These are phyloP conservation scores for Trichoderma semiorbis DNA, from an alignment of 2,329 filamentous ascomycete genomes.

Conservation along the genomic window DNA sequence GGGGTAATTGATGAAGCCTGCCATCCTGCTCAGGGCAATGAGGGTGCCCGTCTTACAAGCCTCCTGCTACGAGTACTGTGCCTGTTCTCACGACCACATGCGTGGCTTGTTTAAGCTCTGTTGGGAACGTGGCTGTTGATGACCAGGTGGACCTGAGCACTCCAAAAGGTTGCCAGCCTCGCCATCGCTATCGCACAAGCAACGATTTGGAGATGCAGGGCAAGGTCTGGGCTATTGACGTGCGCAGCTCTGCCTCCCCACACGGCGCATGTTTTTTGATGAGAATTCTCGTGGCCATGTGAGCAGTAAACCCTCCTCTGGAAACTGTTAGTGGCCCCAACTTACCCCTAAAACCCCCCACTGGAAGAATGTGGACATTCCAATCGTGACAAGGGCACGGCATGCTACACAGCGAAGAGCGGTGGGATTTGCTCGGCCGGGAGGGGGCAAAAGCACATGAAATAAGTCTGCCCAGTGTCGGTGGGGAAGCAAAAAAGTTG, in stretches of 20 bases:
- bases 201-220: background rate
- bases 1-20: background rate
- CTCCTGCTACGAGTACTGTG: background rate
- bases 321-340: slow-evolving; percentile 7
- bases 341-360: slow-evolving; percentile 9
- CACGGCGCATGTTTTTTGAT: background rate
- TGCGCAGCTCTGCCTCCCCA: background rate
- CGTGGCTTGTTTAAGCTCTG: background rate
- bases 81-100: background rate
- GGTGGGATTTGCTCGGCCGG: background rate
- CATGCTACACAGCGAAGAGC: background rate
- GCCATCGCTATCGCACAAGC: background rate
- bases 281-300: slow-evolving; percentile 16
- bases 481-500: background rate
- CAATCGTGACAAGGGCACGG: background rate
- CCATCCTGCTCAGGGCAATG: background rate
- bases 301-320: slow-evolving; percentile 1
- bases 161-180: background rate
- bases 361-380: background rate
- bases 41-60: background rate
- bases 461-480: background rate
- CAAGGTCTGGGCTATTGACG: background rate
- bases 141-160: background rate
- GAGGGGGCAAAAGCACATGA: slow-evolving; percentile 3
- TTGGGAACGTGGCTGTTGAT: slow-evolving; percentile 1